A percentile compares a stretch with the other conserved stretches of the same genome.
Evolutionary conservation across 148 eudicot genomes (phyloP).

Genomic region (Nyssa sinensis): DNA sequence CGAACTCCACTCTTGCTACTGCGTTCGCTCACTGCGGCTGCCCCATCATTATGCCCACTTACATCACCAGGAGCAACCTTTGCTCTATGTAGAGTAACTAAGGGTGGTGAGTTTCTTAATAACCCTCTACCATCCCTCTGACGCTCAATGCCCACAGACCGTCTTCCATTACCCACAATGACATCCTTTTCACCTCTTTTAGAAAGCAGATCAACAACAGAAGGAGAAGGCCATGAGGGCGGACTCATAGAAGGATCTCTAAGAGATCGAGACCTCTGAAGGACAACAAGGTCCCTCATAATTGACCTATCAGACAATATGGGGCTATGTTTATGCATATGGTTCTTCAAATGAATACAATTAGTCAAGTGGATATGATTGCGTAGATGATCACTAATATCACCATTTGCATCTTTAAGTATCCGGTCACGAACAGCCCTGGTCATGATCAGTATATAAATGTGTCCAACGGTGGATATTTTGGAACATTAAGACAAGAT

Average conservation of each 20-base stretch:
- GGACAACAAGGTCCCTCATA: slow-evolving; percentile 77
- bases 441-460: slow-evolving; percentile 60
- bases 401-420: slow-evolving; percentile 77
- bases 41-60: slow-evolving; percentile 29
- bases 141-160: slow-evolving; percentile 52
- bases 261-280: slow-evolving; percentile 81
- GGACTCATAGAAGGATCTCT: slow-evolving; percentile 94
- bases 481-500: slow-evolving; percentile 29
- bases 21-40: slow-evolving; percentile 37
- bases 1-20: slow-evolving; percentile 42
- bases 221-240: slow-evolving; percentile 72
- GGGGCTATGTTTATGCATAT: slow-evolving; percentile 90
- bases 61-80: slow-evolving; percentile 23
- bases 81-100: slow-evolving; percentile 29
- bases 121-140: slow-evolving; percentile 34
- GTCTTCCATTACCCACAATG: slow-evolving; percentile 41
- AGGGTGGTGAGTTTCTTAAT: slow-evolving; percentile 43
- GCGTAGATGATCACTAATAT: slow-evolving; percentile 72
- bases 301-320: slow-evolving; percentile 62
- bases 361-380: slow-evolving; percentile 91
- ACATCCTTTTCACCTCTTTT: slow-evolving; percentile 47
- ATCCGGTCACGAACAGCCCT: slow-evolving; percentile 67
- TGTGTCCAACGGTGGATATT: slow-evolving; percentile 17
- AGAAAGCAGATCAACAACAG: slow-evolving; percentile 46
- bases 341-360: slow-evolving; percentile 92